Evolutionary conservation across 805 yeast species (phyloP).

Genomic region (Wickerhamomyces ciferrii): DNA sequence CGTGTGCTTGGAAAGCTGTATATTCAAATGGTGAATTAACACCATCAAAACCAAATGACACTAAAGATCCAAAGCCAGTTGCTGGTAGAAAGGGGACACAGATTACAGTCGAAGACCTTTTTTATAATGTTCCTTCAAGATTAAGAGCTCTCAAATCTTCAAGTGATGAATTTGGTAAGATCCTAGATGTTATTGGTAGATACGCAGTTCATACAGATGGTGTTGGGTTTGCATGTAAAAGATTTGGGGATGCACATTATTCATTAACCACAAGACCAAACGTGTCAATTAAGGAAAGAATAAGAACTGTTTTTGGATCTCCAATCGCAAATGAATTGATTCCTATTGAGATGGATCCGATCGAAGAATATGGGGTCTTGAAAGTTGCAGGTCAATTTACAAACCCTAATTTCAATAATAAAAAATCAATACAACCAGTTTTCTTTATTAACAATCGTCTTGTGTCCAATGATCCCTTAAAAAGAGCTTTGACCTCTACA

Average conservation of each 20-base stretch:
- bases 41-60: slow-evolving; percentile 32
- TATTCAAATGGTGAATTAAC: slow-evolving; percentile 63
- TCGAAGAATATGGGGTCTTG: slow-evolving; percentile 42
- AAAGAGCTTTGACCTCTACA: slow-evolving; percentile 54
- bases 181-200: slow-evolving; percentile 77
- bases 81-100: slow-evolving; percentile 92
- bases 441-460: slow-evolving; percentile 84
- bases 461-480: slow-evolving; percentile 77
- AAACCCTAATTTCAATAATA: slow-evolving; percentile 64
- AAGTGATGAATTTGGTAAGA: slow-evolving; percentile 69
- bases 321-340: slow-evolving; percentile 61
- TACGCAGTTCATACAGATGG: slow-evolving; percentile 71
- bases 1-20: slow-evolving; percentile 67
- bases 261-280: slow-evolving; percentile 54
- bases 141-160: slow-evolving; percentile 58
- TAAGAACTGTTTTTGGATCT: slow-evolving; percentile 69
- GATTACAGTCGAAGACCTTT: slow-evolving; percentile 79
- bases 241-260: slow-evolving; percentile 68
- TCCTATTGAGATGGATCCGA: slow-evolving; percentile 31
- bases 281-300: slow-evolving; percentile 54
- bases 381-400: slow-evolving; percentile 58
- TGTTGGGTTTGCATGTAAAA: slow-evolving; percentile 77
- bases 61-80: slow-evolving; percentile 54
- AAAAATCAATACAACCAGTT: slow-evolving; percentile 61
- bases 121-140: slow-evolving; percentile 83